Percentiles rank a stretch among this genome's conserved stretches.
phyloP scores from a whole-genome alignment of 345 rosid genomes.

The Ceriops tagal region DNA sequence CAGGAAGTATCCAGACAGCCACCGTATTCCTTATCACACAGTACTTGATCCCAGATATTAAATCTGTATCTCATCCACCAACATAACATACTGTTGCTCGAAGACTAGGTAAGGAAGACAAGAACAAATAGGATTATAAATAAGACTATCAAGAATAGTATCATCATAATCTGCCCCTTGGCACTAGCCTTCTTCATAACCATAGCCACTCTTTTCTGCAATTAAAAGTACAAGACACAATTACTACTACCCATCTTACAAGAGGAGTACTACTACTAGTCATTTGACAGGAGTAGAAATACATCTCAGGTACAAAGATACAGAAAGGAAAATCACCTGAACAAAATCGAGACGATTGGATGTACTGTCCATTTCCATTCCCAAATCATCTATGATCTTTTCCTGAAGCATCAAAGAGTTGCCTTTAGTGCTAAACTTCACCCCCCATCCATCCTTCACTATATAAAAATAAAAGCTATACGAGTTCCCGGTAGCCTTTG shows the following conservation, averaged over 20 bases:
- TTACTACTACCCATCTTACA: neutral
- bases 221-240: neutral
- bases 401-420: slow-evolving; percentile 48
- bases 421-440: slow-evolving; percentile 14
- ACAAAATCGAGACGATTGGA: slow-evolving; percentile 90
- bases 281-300: too few species aligned
- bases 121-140: slow-evolving; percentile 86
- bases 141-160: slow-evolving; percentile 64
- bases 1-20: too few species aligned
- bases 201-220: slow-evolving; percentile 95
- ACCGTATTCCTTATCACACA: too few species aligned
- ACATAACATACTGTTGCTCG: neutral
- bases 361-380: slow-evolving; percentile 85
- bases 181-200: slow-evolving; percentile 97
- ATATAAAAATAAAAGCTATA: too few species aligned
- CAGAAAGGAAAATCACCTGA: slow-evolving; percentile 52
- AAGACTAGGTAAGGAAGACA: slow-evolving; percentile 51
- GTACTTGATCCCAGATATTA: neutral
- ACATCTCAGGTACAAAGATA: neutral
- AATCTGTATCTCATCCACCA: neutral
- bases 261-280: neutral
- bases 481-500: too few species aligned
- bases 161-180: slow-evolving; percentile 96
- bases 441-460: too few species aligned
- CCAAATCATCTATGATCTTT: slow-evolving; percentile 75